Conservation (phyloP, 2,329 filamentous ascomycete genomes). For the Penicillium sp. region DNA sequence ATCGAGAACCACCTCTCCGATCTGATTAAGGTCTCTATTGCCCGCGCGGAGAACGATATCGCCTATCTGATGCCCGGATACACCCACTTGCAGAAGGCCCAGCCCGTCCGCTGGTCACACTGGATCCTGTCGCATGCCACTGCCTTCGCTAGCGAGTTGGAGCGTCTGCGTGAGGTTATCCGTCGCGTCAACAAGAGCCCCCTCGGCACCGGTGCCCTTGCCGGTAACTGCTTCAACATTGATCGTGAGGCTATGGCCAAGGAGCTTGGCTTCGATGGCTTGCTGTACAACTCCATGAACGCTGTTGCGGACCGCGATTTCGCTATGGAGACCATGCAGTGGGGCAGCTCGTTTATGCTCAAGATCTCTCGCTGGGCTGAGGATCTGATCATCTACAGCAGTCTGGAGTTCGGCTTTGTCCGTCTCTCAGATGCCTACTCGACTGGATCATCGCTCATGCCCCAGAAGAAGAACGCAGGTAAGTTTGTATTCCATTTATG, state of each 20-base stretch:
- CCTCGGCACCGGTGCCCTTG: slow-evolving; percentile 72
- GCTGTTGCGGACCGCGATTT: slow-evolving; percentile 78
- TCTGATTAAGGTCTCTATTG: slow-evolving; percentile 66
- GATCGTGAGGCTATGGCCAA: slow-evolving; percentile 74
- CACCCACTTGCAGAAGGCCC: slow-evolving; percentile 79
- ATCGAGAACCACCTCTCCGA: slow-evolving; percentile 67
- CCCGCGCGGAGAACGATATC: slow-evolving; percentile 70
- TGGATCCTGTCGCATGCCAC: slow-evolving; percentile 75
- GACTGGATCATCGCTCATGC: slow-evolving; percentile 74
- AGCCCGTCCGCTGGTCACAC: slow-evolving; percentile 77
- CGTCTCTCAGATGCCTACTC: slow-evolving; percentile 74
- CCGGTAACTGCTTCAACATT: slow-evolving; percentile 78
- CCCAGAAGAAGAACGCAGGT: slow-evolving; percentile 73
- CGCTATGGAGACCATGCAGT: slow-evolving; percentile 76
- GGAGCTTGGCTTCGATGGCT: slow-evolving; percentile 74
- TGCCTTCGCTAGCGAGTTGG: slow-evolving; percentile 69
- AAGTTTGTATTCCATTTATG: not conserved
- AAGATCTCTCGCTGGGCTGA: slow-evolving; percentile 80
- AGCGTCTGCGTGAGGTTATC: slow-evolving; percentile 71
- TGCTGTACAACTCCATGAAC: slow-evolving; percentile 74
- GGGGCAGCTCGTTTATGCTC: slow-evolving; percentile 72
- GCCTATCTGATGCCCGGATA: slow-evolving; percentile 82
- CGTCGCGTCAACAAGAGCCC: slow-evolving; percentile 70
- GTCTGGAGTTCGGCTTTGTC: slow-evolving; percentile 73
- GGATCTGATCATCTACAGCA: slow-evolving; percentile 80